Conservation (phyloP, 2,329 filamentous ascomycete genomes). For the Diaporthe caulivora region DNA sequence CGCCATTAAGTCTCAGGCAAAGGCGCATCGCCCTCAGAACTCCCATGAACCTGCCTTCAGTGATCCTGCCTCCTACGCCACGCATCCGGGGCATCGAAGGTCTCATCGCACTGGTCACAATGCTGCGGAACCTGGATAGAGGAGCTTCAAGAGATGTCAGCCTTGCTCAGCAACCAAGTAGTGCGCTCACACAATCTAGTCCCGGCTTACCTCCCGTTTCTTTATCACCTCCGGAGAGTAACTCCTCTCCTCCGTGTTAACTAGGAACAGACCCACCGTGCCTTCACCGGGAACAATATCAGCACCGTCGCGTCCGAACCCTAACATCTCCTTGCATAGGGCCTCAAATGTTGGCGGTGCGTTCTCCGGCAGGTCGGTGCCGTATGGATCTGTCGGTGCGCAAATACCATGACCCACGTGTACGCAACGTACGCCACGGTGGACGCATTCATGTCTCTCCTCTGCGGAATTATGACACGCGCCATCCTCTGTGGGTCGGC, state of each 20-base stretch:
- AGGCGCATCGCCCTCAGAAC: neutral
- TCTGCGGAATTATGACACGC: neutral
- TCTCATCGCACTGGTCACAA: conserved; percentile 15
- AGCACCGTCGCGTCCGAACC: neutral
- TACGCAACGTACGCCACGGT: conserved; percentile 18
- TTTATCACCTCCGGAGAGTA: neutral
- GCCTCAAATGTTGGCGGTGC: conserved; percentile 22
- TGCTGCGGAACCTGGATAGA: neutral
- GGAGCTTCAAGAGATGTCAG: no score
- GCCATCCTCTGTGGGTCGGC: neutral
- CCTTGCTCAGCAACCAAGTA: no score
- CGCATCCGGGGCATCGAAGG: neutral
- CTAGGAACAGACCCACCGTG: conserved; percentile 4
- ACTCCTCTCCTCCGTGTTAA: neutral
- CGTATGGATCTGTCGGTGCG: conserved; percentile 17
- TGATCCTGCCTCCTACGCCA: neutral
- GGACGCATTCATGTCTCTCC: neutral
- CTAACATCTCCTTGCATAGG: conserved; percentile 7
- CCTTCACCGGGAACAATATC: neutral
- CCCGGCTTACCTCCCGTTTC: neutral
- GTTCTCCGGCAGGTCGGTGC: conserved; percentile 5
- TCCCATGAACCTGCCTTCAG: neutral
- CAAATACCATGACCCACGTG: conserved; percentile 11
- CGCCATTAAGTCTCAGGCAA: neutral
- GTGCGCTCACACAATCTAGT: neutral